These are phyloP conservation scores for Sisymbrium irio DNA, from an alignment of 345 rosid genomes.

Conservation along the genomic window DNA sequence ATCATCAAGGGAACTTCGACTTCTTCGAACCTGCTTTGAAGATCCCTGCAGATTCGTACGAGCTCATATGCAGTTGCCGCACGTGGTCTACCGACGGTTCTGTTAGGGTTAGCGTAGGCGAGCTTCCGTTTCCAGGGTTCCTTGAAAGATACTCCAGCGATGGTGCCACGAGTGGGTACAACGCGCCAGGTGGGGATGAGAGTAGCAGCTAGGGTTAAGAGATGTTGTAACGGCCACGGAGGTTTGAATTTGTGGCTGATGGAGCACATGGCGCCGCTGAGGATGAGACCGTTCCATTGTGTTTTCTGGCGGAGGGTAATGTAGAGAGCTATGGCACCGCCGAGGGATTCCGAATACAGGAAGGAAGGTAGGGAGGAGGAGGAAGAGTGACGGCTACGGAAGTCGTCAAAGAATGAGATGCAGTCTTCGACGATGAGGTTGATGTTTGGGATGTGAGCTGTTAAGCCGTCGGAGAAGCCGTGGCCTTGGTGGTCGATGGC, in stretches of 20 bases:
- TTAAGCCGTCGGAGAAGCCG: conserved; percentile 85
- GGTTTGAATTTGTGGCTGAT: conserved; percentile 87
- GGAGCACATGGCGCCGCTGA: conserved; percentile 96
- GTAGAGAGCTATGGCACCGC: conserved; percentile 86
- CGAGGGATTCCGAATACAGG: conserved; percentile 84
- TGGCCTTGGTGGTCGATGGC: conserved; percentile 98
- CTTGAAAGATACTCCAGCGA: conserved; percentile 67
- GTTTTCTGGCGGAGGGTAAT: conserved; percentile 67
- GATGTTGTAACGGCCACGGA: conserved; percentile 89
- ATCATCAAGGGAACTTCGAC: conserved; percentile 74
- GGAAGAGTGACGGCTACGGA: conserved; percentile 47
- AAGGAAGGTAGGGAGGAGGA: conserved; percentile 57
- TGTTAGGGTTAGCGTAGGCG: conserved; percentile 63
- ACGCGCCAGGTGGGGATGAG: conserved; percentile 87
- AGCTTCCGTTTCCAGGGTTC: conserved; percentile 79
- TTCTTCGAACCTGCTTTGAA: conserved; percentile 77
- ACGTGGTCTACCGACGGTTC: conserved; percentile 59
- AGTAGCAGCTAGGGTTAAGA: conserved; percentile 52
- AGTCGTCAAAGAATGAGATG: conserved; percentile 55
- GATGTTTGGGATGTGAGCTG: conserved; percentile 68
- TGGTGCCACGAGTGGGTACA: conserved; percentile 78
- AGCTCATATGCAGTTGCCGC: conserved; percentile 89
- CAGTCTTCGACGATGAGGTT: conserved; percentile 82
- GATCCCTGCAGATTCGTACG: conserved; percentile 62
- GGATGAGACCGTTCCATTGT: conserved; percentile 73